A percentile compares a stretch with the other conserved stretches of the same genome.
Evolutionary conservation across 257 asterid species (phyloP).

Genomic region (Solanum rostratum): DNA sequence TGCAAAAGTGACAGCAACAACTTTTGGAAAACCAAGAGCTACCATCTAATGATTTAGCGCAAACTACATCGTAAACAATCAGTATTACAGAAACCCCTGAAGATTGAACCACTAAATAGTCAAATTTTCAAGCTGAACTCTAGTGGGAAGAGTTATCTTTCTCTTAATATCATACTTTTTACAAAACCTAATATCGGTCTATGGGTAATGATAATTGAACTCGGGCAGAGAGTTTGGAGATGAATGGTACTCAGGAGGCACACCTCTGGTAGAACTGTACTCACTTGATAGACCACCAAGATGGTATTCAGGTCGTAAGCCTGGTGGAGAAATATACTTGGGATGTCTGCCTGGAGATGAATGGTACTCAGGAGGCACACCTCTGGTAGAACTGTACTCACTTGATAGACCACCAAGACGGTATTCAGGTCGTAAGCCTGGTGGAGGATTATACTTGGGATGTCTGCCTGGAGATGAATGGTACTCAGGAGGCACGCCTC

Average conservation of each 20-base stretch:
- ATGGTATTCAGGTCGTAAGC: slow-evolving; percentile 20
- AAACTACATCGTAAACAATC: not conserved
- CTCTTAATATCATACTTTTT: not conserved
- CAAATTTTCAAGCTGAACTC: not conserved
- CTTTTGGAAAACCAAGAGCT: not conserved
- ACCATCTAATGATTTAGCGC: not conserved
- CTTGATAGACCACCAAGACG: not conserved
- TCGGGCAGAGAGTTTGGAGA: not conserved
- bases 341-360: not conserved
- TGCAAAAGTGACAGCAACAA: not conserved
- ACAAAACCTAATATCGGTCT: not conserved
- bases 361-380: no score
- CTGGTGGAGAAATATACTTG: slow-evolving; percentile 17
- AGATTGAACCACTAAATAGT: not conserved
- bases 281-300: not conserved
- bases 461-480: not conserved
- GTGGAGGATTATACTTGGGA: slow-evolving; percentile 14
- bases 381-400: no score
- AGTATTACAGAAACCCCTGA: not conserved
- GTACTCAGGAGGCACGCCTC: not conserved
- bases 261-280: no score
- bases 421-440: slow-evolving; percentile 21
- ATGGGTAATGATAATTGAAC: not conserved
- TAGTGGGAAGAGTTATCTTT: not conserved
- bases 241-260: slow-evolving; percentile 10